Percentiles rank a stretch among this genome's conserved stretches.
phyloP scores from a whole-genome alignment of 2,329 filamentous ascomycete species.

The Penicillium sclerotiorum region DNA sequence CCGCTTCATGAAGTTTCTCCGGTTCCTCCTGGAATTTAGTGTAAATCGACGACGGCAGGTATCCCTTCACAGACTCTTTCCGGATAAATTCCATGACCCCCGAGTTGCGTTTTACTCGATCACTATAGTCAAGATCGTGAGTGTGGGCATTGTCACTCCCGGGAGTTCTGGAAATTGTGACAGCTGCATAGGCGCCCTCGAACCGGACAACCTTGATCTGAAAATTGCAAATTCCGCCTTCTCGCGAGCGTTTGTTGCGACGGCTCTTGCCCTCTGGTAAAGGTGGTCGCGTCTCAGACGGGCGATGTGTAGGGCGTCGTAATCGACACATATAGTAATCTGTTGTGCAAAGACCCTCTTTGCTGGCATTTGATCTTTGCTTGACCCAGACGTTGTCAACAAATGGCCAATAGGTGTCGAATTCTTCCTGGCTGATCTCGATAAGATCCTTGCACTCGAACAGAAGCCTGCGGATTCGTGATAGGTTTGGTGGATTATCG shows the following conservation, averaged over 20 bases:
- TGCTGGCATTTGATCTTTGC: constrained; percentile 46
- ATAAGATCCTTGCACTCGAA: constrained; percentile 51
- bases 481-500: constrained; percentile 47
- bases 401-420: constrained; percentile 52
- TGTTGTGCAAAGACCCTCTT: constrained; percentile 45
- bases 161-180: constrained; percentile 46
- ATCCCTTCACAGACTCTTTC: constrained; percentile 50
- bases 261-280: constrained; percentile 50
- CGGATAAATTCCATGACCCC: constrained; percentile 51
- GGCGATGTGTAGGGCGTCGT: constrained; percentile 42
- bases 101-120: constrained; percentile 52
- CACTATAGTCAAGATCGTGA: constrained; percentile 52
- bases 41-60: constrained; percentile 53
- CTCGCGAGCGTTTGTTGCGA: constrained; percentile 47
- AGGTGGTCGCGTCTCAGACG: constrained; percentile 41
- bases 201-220: constrained; percentile 51
- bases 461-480: constrained; percentile 45
- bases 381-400: constrained; percentile 56
- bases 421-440: constrained; percentile 50
- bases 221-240: constrained; percentile 51
- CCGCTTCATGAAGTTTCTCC: constrained; percentile 47
- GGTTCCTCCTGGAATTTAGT: constrained; percentile 51
- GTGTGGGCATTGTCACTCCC: constrained; percentile 45
- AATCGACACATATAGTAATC: constrained; percentile 54
- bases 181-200: constrained; percentile 46